Base-by-base conservation (phyloP, 495 filamentous ascomycete genomes). In the Tuber indicum region DNA sequence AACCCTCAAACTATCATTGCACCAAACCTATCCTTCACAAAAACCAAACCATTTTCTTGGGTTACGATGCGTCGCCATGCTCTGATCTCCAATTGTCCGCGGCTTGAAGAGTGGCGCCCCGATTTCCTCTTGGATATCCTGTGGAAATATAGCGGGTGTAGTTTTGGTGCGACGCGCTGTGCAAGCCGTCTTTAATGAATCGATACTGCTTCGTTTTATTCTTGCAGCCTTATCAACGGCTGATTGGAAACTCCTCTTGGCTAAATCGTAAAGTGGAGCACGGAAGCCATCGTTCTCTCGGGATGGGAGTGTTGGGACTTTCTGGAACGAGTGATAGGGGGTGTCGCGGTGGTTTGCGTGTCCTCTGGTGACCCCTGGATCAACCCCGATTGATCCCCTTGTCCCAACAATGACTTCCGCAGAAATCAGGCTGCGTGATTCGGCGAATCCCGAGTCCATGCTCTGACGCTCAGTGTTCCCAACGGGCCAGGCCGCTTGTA, bases 311-410 rank as follows among this genome's bases (percentile, higher is more conserved):
- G 8, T 23, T 3, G 9, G 0, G 23, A 3, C 0, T 26, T 58
- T 8, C 9, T 9, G 9, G 12, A 26, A 3, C 1, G 0, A 23
- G 4, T 1, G 39, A 32, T 32, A 1, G 32, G 32, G 32, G 32
- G 32, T 32, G 39, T 41, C 0, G 3, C 39, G 0, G 8, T 0
- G 49, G 0, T 21, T 10, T 26, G 9, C 2, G 39, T 5, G 4
- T 1, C 0, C 4, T 1, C 12, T 3, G 0, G 9, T 3, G 8
- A 2, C 2, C 9, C 3, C 2, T 0, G 26, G 1, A 36, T 17
- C 3, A 36, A 14, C 1, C 17, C 16, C 52, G n/a, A 7, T 17
- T 4, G 26, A 26, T 0, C 3, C 12, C 2, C 4, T 3, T 4
- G 58, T 12, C 0, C 3, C 10, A 0, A 3, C 3, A 1, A 2